phyloP scores from a whole-genome alignment of 176 grass and related monocot genomes.

The Oryza brachyantha region DNA sequence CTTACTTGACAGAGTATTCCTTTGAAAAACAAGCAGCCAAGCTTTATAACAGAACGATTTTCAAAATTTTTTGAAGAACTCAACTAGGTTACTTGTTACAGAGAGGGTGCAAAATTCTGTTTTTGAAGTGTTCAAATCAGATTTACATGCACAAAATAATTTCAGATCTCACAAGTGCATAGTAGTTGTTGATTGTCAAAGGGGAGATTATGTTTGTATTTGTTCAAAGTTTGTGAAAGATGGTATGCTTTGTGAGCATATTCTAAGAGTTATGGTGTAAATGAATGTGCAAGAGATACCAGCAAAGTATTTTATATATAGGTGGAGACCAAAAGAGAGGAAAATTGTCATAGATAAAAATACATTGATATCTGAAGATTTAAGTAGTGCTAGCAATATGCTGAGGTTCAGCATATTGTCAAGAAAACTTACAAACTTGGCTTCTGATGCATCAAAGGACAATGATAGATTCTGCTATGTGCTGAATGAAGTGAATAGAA shows the following conservation, averaged over 20 bases:
- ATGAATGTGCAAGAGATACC: neutral
- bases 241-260: neutral
- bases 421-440: neutral
- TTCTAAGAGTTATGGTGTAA: neutral
- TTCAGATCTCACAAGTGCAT: neutral
- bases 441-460: neutral
- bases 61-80: neutral
- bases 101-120: neutral
- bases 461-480: too few species aligned
- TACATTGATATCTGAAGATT: neutral
- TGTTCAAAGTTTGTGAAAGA: neutral
- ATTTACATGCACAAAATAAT: neutral
- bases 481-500: too few species aligned
- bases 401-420: neutral
- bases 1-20: neutral
- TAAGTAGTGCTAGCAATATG: accelerated
- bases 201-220: neutral
- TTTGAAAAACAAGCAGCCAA: neutral
- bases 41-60: neutral
- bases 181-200: neutral
- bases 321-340: neutral
- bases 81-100: neutral
- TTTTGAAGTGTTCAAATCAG: neutral
- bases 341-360: neutral
- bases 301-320: neutral